Evolutionary conservation across 805 yeast genomes (phyloP), one percentile per base, ranked within the genome.

Genomic region (Hermanozyma aechmeae): DNA sequence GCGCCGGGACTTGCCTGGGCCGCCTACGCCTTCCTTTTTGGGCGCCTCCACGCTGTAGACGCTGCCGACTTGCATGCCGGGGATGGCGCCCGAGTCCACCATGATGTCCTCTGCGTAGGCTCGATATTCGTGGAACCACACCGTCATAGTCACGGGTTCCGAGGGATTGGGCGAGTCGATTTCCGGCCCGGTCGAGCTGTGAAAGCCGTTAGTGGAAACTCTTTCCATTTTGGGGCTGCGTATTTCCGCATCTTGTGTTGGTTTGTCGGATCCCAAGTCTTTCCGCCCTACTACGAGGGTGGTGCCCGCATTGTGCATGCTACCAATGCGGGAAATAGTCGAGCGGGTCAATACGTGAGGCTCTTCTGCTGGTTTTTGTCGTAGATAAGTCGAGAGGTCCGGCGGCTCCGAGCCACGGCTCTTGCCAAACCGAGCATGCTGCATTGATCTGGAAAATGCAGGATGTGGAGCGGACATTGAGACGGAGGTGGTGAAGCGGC

Each of bases 21-120:
- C 13, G 16, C 26, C 16, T 24, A 7, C 17, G 18, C 31, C 32
- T 15, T 37, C 40, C 17, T 40, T 30, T 3, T 19, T 19, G 34
- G 4, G 61, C 17, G 76, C 65, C 37, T 62, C 69, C 25, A 81
- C 43, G 49, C 84, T 93, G 14, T 84, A 87, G 6, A 83, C 53
- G 44, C 80, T 83, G 12, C 94, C 95, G n/a, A 66, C 74, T 30
- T 61, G 59, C 1, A 82, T 71, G 1, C 79, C 80, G 0, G 83
- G 79, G 0, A 83, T 39, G 3, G 72, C 56, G 0, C 59, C 45
- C 13, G 76, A 52, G 45, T 84, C 87, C 2, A 86, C 45, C 26
- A 79, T 50, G 2, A 86, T 81, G 21, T 71, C 73, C 21, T 75
- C 76, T 2, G 58, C 24, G 1, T 76, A 71, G 1, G 68, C 60